Evolutionary conservation across 306 rosid genomes (phyloP).

Genomic region (Elaeagnus macrophylla): DNA sequence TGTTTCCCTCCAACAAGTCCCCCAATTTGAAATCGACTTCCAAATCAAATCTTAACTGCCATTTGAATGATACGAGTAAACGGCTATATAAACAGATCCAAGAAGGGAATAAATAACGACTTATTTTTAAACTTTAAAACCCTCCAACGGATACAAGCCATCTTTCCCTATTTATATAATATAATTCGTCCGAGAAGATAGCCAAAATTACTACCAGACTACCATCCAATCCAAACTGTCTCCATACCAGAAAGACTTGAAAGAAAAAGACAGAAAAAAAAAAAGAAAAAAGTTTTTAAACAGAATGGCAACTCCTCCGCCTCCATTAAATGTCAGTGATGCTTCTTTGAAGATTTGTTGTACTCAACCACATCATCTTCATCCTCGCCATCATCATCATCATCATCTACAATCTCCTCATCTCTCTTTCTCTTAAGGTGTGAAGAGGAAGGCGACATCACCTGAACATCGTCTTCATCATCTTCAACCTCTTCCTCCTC

Average conservation of each 20-base stretch:
- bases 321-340: slow-evolving; percentile 27
- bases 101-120: slow-evolving; percentile 38
- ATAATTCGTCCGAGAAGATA: slow-evolving; percentile 38
- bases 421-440: slow-evolving; percentile 75
- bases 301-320: slow-evolving; percentile 14
- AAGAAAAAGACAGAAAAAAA: slow-evolving; percentile 16
- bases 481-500: slow-evolving; percentile 51
- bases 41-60: slow-evolving; percentile 40
- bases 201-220: slow-evolving; percentile 43
- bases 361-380: slow-evolving; percentile 45
- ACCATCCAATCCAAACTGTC: slow-evolving; percentile 36
- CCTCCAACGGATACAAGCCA: slow-evolving; percentile 23
- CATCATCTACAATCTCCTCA: slow-evolving; percentile 34
- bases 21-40: slow-evolving; percentile 24
- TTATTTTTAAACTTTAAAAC: slow-evolving; percentile 51
- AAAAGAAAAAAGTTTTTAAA: not conserved
- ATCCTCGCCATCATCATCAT: slow-evolving; percentile 29
- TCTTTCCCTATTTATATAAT: slow-evolving; percentile 28
- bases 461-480: slow-evolving; percentile 44
- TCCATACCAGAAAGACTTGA: slow-evolving; percentile 36
- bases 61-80: slow-evolving; percentile 48
- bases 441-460: slow-evolving; percentile 41
- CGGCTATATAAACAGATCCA: slow-evolving; percentile 49
- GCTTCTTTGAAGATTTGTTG: slow-evolving; percentile 64
- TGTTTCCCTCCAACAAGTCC: slow-evolving; percentile 43